These are phyloP conservation scores for Zygosaccharomyces gambellarensis DNA, from an alignment of 805 yeast species.

Conservation along the genomic window DNA sequence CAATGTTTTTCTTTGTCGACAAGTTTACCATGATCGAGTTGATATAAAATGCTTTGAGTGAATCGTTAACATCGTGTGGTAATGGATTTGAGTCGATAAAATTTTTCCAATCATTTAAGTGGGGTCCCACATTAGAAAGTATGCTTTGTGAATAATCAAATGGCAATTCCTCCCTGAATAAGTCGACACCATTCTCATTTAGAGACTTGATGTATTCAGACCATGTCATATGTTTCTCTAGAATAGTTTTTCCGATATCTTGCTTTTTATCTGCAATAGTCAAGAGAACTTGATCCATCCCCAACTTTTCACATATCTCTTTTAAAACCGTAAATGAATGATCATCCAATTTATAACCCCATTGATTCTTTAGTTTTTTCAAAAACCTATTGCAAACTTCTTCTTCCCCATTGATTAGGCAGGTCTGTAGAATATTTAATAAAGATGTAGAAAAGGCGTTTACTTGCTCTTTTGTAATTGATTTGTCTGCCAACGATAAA, in stretches of 20 bases:
- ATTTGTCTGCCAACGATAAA: neutral
- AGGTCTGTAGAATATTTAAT: conserved; percentile 8
- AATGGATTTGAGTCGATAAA: conserved; percentile 11
- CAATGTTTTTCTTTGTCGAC: conserved; percentile 11
- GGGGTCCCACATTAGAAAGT: conserved; percentile 11
- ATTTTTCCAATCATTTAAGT: conserved; percentile 10
- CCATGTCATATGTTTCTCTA: conserved; percentile 11
- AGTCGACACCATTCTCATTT: conserved; percentile 8
- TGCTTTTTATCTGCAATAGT: neutral
- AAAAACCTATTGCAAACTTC: conserved; percentile 3
- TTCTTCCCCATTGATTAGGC: conserved; percentile 7
- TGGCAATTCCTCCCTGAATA: conserved; percentile 11
- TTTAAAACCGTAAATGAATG: conserved; percentile 13
- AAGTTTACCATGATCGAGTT: conserved; percentile 11
- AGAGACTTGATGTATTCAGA: conserved; percentile 10
- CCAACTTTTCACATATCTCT: conserved; percentile 17
- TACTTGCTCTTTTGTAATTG: conserved; percentile 4
- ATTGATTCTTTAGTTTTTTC: conserved; percentile 5
- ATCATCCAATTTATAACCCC: conserved; percentile 11
- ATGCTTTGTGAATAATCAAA: conserved; percentile 16
- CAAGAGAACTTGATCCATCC: conserved; percentile 9
- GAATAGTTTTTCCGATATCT: conserved; percentile 9
- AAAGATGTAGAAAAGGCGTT: conserved; percentile 9
- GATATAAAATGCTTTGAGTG: conserved; percentile 15
- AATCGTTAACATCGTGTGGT: conserved; percentile 9